Evolutionary conservation across 2,329 filamentous ascomycete species (phyloP), one percentile per base, ranked within the genome.

Genomic region (Pochonia chlamydosporia): DNA sequence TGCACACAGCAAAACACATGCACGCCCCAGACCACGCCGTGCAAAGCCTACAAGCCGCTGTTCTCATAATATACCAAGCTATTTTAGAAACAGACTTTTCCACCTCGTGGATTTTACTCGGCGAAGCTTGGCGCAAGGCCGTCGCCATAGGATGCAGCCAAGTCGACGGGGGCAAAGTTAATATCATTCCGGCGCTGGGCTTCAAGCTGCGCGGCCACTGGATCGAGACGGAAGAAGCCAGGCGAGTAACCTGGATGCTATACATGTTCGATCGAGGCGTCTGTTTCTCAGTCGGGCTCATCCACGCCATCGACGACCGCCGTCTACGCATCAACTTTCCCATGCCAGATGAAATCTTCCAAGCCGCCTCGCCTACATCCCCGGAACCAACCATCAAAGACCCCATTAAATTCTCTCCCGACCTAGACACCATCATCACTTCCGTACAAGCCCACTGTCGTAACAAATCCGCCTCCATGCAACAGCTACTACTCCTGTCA

Each of bases 41-140:
- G 2, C 49, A 58, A 26, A 54, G 49, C 1, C 36, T 60, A 4
- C 52, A 58, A 23, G 50, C 56, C 4, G 55, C 58, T 3, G 42
- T 53, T 21, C 43, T 59, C 11, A 52, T 58, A 10, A 46, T 55
- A 11, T 55, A 56, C 18, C 53, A 58, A n/a, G 43, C 54, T 3
- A 44, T 54, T 6, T 40, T 55, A 2, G 20, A 50, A 14, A 50
- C 46, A 5, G 56, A 60, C 25, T 57, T 49, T 37, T 44, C 55
- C 2, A 41, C 47, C 3, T 47, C 54, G 3, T 55, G 54, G 50
- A 37, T 57, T 8, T 26, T 57, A 14, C 51, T 59, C 1, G 53
- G 52, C 4, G 52, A 59, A 23, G 56, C 55, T 3, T 60, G 58
- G 57, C 52, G 56, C 14, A 56, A 56, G 36, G 54, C 55, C 5